Base-by-base conservation (phyloP, 495 filamentous ascomycete genomes). In the Tetracladium setigerum region DNA sequence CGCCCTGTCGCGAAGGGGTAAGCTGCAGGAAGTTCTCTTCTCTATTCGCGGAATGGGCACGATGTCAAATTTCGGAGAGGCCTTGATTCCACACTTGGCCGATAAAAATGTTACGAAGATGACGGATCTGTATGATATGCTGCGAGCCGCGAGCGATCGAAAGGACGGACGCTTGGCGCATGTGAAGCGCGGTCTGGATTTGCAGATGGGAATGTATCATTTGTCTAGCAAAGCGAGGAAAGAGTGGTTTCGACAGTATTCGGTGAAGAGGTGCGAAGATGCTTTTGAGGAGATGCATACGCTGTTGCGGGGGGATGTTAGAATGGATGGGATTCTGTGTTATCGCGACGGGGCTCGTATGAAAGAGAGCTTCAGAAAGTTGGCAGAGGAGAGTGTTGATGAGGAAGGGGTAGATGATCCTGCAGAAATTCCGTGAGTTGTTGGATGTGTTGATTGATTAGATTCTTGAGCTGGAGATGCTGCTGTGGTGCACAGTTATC, bases 31-130 rank as follows among this genome's bases (percentile, higher is more conserved):
- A 18, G 30, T 44, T 19, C 2, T 30, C 9, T 44, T 44, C 31
- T 34, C 12, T 11, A 44, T 44, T 1, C 35, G 30, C 16, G 30
- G 42, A 12, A 44, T 44, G 30, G 42, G 42, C 8, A 44, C 42
- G 18, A 14, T 44, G 27, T 10, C 42, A 11, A 33, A 16, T 15
- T 44, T 44, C 34, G 42, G 42, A 4, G 42, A 35, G 42, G 41
- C 30, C 32, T 10, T 32, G 30, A 16, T 18, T 34, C 11, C 11
- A 8, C 2, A 5, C 4, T 2, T 16, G n/a, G 16, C 16, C 4
- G n/a, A 15, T 14, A 18, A 14, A 2, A 32, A 8, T 30, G 42
- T 17, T 10, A 5, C 42, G 17, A 18, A 19, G 16, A 18, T 19
- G 27, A 44, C 14, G 41, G n/a, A 3, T 2, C 27, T 33, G 13